A percentile compares a stretch with the other conserved stretches of the same genome.
phyloP scores from a whole-genome alignment of 192 early-diverging fungal species.

The Rhizophlyctis rosea region DNA sequence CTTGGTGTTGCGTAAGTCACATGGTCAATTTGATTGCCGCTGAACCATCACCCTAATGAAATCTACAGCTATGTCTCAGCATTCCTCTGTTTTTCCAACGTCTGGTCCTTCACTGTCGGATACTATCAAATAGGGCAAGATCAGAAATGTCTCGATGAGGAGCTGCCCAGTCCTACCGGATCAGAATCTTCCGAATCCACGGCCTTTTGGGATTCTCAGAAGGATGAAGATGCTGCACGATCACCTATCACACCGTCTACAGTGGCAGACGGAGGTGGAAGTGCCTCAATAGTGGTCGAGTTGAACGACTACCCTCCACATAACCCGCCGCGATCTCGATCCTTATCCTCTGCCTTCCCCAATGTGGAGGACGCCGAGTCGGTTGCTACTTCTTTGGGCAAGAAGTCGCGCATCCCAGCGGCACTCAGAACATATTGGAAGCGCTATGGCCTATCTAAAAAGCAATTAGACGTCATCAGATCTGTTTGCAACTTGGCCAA shows the following conservation, averaged over 20 bases:
- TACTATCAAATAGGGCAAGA: constrained; percentile 23
- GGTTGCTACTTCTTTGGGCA: too few species aligned
- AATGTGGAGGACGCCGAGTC: too few species aligned
- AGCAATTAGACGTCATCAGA: too few species aligned
- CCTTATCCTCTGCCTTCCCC: too few species aligned
- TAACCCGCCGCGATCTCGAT: too few species aligned
- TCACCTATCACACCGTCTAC: constrained; percentile 1
- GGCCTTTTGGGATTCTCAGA: background rate
- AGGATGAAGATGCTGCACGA: background rate
- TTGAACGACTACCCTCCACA: too few species aligned
- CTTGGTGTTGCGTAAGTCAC: constrained; percentile 26
- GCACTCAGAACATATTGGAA: too few species aligned
- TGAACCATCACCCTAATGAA: background rate
- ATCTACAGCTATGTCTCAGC: constrained; percentile 30
- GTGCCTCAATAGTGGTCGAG: too few species aligned
- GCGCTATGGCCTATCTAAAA: too few species aligned
- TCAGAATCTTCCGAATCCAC: too few species aligned
- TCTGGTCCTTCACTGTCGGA: constrained; percentile 30
- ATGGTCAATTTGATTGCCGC: constrained; percentile 2
- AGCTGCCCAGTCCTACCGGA: too few species aligned
- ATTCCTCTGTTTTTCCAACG: constrained; percentile 25
- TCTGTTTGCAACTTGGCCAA: constrained; percentile 7
- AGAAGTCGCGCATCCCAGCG: too few species aligned
- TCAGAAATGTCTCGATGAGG: constrained; percentile 5
- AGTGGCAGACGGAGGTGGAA: background rate